These are phyloP conservation scores for Apophysomyces sp. DNA, from an alignment of 371 early-diverging fungal genomes.

Conservation along the genomic window DNA sequence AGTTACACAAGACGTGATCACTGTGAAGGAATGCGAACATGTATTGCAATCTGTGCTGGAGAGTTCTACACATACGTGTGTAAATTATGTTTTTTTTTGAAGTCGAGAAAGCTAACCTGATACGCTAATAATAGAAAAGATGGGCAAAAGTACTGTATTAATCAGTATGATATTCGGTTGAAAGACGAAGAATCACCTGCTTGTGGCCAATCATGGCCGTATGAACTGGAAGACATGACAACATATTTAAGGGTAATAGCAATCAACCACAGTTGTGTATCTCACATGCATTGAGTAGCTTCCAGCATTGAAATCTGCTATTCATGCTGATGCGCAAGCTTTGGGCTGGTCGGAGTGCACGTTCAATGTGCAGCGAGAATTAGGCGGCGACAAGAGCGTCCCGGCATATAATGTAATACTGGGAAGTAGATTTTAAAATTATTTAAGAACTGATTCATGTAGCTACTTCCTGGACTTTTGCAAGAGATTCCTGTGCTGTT, in stretches of 20 bases:
- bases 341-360: conserved; percentile 71
- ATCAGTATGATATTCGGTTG: conserved; percentile 82
- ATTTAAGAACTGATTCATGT: neutral
- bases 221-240: conserved; percentile 60
- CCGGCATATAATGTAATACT: conserved; percentile 48
- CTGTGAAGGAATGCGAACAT: conserved; percentile 28
- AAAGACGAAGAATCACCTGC: conserved; percentile 55
- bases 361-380: conserved; percentile 39
- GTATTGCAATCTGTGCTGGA: conserved; percentile 31
- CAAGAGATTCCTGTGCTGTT: conserved; percentile 55
- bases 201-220: conserved; percentile 81
- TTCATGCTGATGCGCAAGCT: conserved; percentile 55
- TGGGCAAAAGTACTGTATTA: conserved; percentile 56
- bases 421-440: neutral
- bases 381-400: conserved; percentile 45
- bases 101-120: neutral
- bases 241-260: conserved; percentile 58
- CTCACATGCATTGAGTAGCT: conserved; percentile 31
- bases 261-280: neutral
- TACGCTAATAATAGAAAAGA: conserved; percentile 7
- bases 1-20: conserved; percentile 17
- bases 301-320: conserved; percentile 50
- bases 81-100: neutral
- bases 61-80: conserved; percentile 31
- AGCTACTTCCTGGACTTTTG: conserved; percentile 57